These are phyloP conservation scores for Phyllosticta citriasiana DNA, from an alignment of 2,329 filamentous ascomycete species.

Conservation along the genomic window DNA sequence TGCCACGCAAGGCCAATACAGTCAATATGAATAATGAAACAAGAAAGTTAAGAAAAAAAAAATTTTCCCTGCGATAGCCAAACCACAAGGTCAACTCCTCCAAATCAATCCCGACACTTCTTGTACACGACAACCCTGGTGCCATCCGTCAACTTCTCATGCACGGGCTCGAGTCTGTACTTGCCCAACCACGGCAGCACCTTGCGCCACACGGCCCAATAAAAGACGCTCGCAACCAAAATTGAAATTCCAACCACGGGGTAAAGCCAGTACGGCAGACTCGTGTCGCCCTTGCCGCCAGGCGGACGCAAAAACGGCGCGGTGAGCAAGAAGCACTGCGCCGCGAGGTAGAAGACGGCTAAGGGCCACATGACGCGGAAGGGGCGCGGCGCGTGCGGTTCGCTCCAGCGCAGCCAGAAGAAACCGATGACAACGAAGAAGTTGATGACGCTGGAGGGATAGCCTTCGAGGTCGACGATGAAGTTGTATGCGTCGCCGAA, in stretches of 20 bases:
- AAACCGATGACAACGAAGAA: conserved; percentile 50
- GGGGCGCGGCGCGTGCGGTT: conserved; percentile 51
- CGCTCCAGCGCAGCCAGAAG: conserved; percentile 48
- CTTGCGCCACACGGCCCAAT: conserved; percentile 61
- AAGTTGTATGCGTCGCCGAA: conserved; percentile 60
- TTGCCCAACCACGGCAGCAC: conserved; percentile 48
- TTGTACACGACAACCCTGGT: conserved; percentile 47
- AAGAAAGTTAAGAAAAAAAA: too few relatives aligned
- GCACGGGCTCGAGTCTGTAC: conserved; percentile 54
- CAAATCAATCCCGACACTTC: background rate
- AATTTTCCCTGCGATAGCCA: too few relatives aligned
- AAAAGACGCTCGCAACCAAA: conserved; percentile 50
- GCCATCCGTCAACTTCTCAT: conserved; percentile 52
- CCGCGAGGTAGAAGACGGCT: conserved; percentile 43
- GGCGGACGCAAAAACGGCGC: conserved; percentile 50
- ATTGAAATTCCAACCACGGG: conserved; percentile 42
- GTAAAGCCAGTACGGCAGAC: conserved; percentile 44
- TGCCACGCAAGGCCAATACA: too few relatives aligned
- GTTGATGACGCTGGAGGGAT: conserved; percentile 52
- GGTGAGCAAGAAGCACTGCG: conserved; percentile 47
- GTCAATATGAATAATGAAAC: too few relatives aligned
- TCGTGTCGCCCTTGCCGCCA: conserved; percentile 12
- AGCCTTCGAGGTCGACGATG: conserved; percentile 62
- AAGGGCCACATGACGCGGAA: conserved; percentile 57
- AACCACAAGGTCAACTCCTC: too few relatives aligned